Conservation (phyloP, 164 flowering plant genomes). For the Kingdonia uniflora region DNA sequence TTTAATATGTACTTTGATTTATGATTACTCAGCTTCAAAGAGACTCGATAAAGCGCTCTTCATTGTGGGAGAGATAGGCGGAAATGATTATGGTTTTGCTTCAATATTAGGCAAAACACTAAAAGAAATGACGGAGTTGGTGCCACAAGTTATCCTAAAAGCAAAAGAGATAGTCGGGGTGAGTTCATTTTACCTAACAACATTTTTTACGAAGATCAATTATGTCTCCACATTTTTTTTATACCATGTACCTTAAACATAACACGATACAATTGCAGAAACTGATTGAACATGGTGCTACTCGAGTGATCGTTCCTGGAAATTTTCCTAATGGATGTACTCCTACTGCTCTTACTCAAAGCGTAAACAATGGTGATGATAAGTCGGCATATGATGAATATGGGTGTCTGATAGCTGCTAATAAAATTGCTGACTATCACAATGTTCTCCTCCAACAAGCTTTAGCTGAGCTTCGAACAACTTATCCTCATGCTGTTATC, state of each 20-base stretch:
- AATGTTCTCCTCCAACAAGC: background rate
- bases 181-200: background rate
- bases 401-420: background rate
- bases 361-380: background rate
- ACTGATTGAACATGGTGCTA: slow-evolving; percentile 7
- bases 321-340: background rate
- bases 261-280: no score
- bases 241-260: background rate
- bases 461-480: background rate
- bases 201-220: background rate
- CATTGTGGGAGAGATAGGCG: slow-evolving; percentile 7
- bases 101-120: background rate
- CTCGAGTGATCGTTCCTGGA: slow-evolving; percentile 4
- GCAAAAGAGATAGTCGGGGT: background rate
- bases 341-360: background rate
- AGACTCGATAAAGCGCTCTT: slow-evolving; percentile 1
- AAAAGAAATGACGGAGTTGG: background rate
- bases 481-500: background rate
- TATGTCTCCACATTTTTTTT: no score
- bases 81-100: slow-evolving; percentile 5
- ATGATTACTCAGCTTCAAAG: background rate
- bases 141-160: background rate
- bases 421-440: background rate
- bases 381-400: background rate
- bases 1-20: no score